Evolutionary conservation across 2,329 filamentous ascomycete species (phyloP).

Genomic region (Trichoderma hamatum): DNA sequence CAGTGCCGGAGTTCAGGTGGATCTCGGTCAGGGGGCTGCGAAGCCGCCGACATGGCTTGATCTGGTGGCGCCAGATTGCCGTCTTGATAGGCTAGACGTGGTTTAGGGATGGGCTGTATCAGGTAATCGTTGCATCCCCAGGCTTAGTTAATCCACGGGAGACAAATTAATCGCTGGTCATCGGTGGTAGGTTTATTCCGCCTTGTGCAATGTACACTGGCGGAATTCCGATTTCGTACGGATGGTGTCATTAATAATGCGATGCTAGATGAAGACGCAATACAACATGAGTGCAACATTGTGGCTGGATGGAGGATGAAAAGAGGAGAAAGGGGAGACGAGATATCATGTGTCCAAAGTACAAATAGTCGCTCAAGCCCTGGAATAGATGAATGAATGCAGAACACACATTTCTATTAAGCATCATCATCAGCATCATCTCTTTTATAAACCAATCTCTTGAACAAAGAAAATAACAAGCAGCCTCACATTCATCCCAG

Average conservation of each 20-base stretch:
- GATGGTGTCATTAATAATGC: conserved; percentile 1
- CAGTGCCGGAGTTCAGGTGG: conserved; percentile 24
- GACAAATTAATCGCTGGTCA: neutral
- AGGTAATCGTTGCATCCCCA: no score
- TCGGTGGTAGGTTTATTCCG: neutral
- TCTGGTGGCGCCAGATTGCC: neutral
- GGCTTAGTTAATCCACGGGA: neutral
- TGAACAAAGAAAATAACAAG: neutral
- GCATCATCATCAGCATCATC: neutral
- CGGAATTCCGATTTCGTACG: conserved; percentile 9
- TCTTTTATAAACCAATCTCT: neutral
- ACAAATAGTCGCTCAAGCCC: neutral
- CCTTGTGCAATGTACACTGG: neutral
- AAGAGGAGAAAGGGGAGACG: neutral
- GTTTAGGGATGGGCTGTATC: neutral
- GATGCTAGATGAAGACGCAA: neutral
- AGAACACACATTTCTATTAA: neutral
- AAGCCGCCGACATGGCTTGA: neutral
- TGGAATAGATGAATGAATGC: neutral
- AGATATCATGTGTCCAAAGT: neutral
- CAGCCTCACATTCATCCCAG: neutral
- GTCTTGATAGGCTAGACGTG: neutral
- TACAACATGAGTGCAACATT: neutral
- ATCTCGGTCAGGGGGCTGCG: conserved; percentile 2
- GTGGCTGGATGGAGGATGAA: neutral